Evolutionary conservation across 2,329 filamentous ascomycete genomes (phyloP), one percentile per base, ranked within the genome.

Genomic region (Balansia obtecta): DNA sequence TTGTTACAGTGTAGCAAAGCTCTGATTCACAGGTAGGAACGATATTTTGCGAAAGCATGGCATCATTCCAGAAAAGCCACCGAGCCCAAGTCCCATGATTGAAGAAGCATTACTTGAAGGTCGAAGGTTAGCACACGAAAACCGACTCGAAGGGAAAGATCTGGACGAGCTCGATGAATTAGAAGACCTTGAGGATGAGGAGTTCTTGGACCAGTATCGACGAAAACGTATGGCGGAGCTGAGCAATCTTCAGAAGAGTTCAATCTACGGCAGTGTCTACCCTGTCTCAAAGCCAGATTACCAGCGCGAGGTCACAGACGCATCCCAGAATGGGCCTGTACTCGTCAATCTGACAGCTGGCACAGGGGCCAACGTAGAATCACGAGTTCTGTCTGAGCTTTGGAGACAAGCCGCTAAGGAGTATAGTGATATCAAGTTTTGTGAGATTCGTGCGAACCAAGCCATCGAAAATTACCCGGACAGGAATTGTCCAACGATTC

Each of bases 381-480:
- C 89, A 3, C 79, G 86, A 53, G 74, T 96, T 3, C 69, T 97
- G 58, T 82, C 83, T 1, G 86, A 95, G 62, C 73, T 96, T 18
- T 98, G 91, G 90, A 76, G 84, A 37, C 82, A 89, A 61, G 77
- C 93, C 40, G 91, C 93, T 1, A 71, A 69, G 53, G 88, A 91
- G 61, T 98, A 89, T 62, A 88, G 89, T 18, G 91, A 98, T 56
- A 74, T 98, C 66, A 98, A 98, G 70, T 98, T 98, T 68, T 97
- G 91, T 66, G 88, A 97, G 70, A 97, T 98, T 58, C 80, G 84
- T 58, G 93, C 84, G 7, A 83, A 88, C 62, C 81, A 96, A 70
- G 95, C 93, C 52, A 96, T 98, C 58, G 93, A 97, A 65, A 88
- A 88, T 40, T 98, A 98, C 66, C 93, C 93, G 1, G 93, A 97